Base-by-base conservation (phyloP, 345 rosid species). In the Heritiera fomes region DNA sequence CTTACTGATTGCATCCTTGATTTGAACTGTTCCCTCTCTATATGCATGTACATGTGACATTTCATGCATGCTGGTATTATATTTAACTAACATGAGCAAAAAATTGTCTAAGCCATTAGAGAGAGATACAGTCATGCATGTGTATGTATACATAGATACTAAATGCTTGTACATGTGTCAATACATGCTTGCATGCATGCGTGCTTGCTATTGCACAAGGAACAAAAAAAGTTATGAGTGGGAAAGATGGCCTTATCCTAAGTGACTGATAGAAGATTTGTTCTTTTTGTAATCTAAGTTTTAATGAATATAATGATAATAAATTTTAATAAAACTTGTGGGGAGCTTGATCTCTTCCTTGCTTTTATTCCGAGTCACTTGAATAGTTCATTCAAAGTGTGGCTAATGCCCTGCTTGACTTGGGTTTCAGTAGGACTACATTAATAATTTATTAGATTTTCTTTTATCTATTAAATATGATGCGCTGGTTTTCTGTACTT, bases 281-380 rank as follows among this genome's bases (percentile, higher is more conserved):
- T 71, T 4, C 23, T 23, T 28, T 47, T 71, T 15, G 23, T 50
- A 50, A 71, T 50, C 10, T 30, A 71, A 38, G 47, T 65, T 38
- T 38, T 65, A 38, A 41, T 38, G 20, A 5, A 61, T 61, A 61
- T 17, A 56, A 56, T 1, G 13, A 12, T 5, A 30, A 28, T 32
- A 11, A 60, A 32, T 12, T 32, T 62, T 34, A 12, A 12, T 32
- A 66, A 66, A 66, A 17, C 7, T 18, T 8, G 12, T 8, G 28
- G 18, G 71, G 49, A 66, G 50, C 28, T 66, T 71, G 56, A 46
- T 69, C 55, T 69, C 5, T 12, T 49, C 43, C 75, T 71, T 49
- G 75, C 7, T 71, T 49, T 49, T 71, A 30, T 50, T 38, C 14
- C 6, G 10, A 45, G 18, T 68, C 55, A 47, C 55, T 68, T 20